Base-by-base conservation (phyloP, 345 rosid genomes). In the Sonneratia alba region DNA sequence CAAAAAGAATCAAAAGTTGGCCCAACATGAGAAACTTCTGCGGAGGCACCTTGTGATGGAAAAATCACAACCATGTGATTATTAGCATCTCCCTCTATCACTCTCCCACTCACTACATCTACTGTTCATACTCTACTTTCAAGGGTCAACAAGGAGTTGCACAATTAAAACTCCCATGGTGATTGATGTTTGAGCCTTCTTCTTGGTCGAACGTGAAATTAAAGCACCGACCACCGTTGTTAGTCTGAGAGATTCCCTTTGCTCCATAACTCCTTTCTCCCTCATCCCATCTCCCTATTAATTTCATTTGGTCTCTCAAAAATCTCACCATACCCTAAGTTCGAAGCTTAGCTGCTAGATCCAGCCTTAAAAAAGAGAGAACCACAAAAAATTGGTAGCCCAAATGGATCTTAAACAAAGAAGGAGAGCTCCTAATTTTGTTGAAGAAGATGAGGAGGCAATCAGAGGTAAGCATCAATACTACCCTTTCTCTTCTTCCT, bases 31-130 rank as follows among this genome's bases (percentile, higher is more conserved):
- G 32, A 27, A 81, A 77, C 74, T 79, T 84, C 80, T 67, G 22
- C 79, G 79, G 82, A 70, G 68, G 75, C 38, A 38, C 47, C n/a
- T 62, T 34, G 62, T 61, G 65, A 47, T 43, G 55, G 70, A 71
- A 71, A 65, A 80, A 4, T 71, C 69, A 42, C 55, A 43, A 48
- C 57, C 55, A 43, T 62, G 56, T 71, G 72, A 42, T 62, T 57
- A 56, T 56, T 56, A 56, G 62, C 18, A 6, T 63, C 11, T 59
- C 34, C 16, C 51, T 22, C 18, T 57, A 27, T 27, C 32, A 27
- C 32, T 27, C 32, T 27, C 32, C 32, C 32, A 27, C 32, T 47
- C 43, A 42, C 24, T 56, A 56, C 34, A 62, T 37, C 38, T 70
- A 53, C 48, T 55, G 57, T 56, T 38, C 72, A 45, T 40, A 67